These are phyloP conservation scores for Cytospora paraplurivora DNA, from an alignment of 2,329 filamentous ascomycete genomes.

Conservation along the genomic window DNA sequence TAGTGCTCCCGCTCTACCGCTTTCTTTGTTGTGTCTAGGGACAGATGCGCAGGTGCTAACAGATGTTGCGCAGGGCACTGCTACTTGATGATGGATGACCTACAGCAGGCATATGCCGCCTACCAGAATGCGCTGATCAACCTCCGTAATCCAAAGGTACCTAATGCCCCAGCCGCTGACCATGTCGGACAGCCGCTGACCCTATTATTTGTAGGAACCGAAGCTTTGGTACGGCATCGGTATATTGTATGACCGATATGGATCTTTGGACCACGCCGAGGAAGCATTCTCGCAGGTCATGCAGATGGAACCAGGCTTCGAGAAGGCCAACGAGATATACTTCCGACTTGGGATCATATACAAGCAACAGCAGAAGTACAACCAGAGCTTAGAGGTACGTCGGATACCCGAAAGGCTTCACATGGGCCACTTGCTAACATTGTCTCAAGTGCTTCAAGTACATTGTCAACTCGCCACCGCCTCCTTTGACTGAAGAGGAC, in stretches of 20 bases:
- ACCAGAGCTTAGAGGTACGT: conserved; percentile 84
- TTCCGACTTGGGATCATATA: conserved; percentile 99
- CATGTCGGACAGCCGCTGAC: conserved; percentile 10
- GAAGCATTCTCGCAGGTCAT: conserved; percentile 98
- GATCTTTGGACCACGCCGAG: conserved; percentile 93
- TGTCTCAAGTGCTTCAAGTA: conserved; percentile 86
- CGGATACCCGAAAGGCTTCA: conserved; percentile 20
- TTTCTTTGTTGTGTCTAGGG: conserved; percentile 34
- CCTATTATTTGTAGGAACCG: conserved; percentile 65
- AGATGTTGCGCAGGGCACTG: conserved; percentile 72
- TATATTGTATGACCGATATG: conserved; percentile 95
- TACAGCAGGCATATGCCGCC: conserved; percentile 94
- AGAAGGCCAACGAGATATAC: conserved; percentile 99
- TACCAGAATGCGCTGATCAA: conserved; percentile 96
- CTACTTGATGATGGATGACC: conserved; percentile 97
- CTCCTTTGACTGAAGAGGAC: conserved; percentile 92
- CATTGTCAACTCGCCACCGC: conserved; percentile 89
- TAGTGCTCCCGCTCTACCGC: conserved; percentile 6
- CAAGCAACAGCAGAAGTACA: conserved; percentile 95
- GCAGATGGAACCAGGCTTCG: conserved; percentile 96
- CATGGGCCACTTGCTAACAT: conserved; percentile 34
- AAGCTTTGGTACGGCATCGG: conserved; percentile 99
- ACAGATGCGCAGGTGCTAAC: conserved; percentile 31
- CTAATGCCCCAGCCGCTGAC: conserved; percentile 31
- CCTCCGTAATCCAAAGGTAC: conserved; percentile 86